phyloP scores from a whole-genome alignment of 2,329 filamentous ascomycete species.

The Venturiaceae sp. region DNA sequence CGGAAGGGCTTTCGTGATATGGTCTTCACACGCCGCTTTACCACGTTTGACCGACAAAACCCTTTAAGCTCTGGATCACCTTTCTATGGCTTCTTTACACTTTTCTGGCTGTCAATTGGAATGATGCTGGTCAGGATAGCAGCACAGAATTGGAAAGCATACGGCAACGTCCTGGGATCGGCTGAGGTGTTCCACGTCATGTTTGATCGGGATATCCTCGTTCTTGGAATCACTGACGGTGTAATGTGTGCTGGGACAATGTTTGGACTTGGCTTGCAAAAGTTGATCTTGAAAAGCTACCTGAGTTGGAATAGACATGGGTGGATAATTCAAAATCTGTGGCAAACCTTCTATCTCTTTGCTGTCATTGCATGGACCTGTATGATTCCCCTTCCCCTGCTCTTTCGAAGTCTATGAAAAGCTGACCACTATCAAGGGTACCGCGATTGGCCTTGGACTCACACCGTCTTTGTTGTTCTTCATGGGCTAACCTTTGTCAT shows the following conservation, averaged over 20 bases:
- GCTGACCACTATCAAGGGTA: too few relatives aligned
- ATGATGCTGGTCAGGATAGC: conserved; percentile 58
- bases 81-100: conserved; percentile 70
- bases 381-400: background rate
- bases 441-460: conserved; percentile 74
- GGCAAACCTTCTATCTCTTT: conserved; percentile 57
- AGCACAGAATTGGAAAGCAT: conserved; percentile 56
- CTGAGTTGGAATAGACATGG: conserved; percentile 59
- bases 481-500: conserved; percentile 69
- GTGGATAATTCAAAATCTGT: conserved; percentile 67
- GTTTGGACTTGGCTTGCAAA: conserved; percentile 57
- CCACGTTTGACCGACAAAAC: conserved; percentile 66
- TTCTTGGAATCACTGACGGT: conserved; percentile 52
- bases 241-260: conserved; percentile 58
- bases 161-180: conserved; percentile 58
- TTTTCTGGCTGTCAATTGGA: conserved; percentile 66
- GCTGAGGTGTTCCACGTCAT: conserved; percentile 66
- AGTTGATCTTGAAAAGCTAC: conserved; percentile 46
- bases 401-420: too few relatives aligned
- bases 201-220: conserved; percentile 44
- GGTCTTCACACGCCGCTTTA: conserved; percentile 64
- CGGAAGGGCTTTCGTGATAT: conserved; percentile 39
- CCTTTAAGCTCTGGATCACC: conserved; percentile 53
- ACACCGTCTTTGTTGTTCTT: conserved; percentile 67
- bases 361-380: conserved; percentile 53